These are phyloP conservation scores for Eremomyces bilateralis DNA, from an alignment of 495 filamentous ascomycete species.

Conservation along the genomic window DNA sequence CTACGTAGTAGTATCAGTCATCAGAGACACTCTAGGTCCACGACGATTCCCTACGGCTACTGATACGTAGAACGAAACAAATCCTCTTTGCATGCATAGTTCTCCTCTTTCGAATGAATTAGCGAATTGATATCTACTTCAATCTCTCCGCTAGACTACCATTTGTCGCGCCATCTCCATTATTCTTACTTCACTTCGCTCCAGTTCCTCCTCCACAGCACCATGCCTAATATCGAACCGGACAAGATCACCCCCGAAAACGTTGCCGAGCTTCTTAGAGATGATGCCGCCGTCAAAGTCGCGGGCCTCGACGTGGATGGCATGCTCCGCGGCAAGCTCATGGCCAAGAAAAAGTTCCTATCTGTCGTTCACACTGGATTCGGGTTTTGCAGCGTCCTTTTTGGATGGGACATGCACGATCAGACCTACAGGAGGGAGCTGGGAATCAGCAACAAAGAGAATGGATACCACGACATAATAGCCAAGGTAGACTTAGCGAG, in stretches of 20 bases:
- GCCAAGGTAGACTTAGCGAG: slow-evolving; percentile 61
- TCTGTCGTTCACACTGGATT: slow-evolving; percentile 67
- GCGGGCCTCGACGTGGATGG: slow-evolving; percentile 87
- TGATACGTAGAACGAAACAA: too few relatives aligned
- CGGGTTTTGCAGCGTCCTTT: slow-evolving; percentile 91
- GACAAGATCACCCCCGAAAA: slow-evolving; percentile 33
- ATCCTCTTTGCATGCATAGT: too few relatives aligned
- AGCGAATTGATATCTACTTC: too few relatives aligned
- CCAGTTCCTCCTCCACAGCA: too few relatives aligned
- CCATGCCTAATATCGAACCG: slow-evolving; percentile 4
- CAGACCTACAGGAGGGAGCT: slow-evolving; percentile 69
- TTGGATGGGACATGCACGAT: slow-evolving; percentile 98
- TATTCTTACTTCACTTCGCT: too few relatives aligned
- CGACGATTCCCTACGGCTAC: too few relatives aligned
- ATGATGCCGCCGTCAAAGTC: slow-evolving; percentile 70
- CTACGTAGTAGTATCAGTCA: too few relatives aligned
- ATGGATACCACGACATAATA: slow-evolving; percentile 78
- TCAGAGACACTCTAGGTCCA: too few relatives aligned
- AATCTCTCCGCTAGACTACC: too few relatives aligned
- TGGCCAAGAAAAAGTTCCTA: slow-evolving; percentile 91
- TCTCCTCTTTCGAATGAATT: too few relatives aligned
- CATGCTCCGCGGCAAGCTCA: slow-evolving; percentile 73
- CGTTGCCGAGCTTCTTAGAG: slow-evolving; percentile 38
- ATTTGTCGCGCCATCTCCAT: too few relatives aligned
- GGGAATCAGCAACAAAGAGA: slow-evolving; percentile 73